These are phyloP conservation scores for Pharnaceum exiguum DNA, from an alignment of 148 eudicot species.

Conservation along the genomic window DNA sequence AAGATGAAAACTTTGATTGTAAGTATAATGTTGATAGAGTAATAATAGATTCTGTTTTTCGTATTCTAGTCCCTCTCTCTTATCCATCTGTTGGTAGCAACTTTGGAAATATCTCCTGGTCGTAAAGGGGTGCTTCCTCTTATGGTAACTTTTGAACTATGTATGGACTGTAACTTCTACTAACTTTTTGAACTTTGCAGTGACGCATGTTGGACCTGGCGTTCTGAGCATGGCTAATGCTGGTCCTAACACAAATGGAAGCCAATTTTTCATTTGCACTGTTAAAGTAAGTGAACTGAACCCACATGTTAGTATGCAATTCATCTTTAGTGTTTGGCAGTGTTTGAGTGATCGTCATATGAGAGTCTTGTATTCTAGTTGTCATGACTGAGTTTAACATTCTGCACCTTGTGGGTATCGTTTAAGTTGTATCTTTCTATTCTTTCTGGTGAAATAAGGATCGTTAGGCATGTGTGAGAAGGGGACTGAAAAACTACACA, in stretches of 20 bases:
- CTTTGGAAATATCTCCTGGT: not conserved
- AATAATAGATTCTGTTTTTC: not conserved
- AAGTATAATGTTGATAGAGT: conserved; percentile 11
- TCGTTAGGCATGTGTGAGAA: no score
- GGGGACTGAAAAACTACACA: no score
- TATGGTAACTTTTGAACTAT: not conserved
- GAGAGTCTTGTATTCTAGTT: no score
- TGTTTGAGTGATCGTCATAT: no score
- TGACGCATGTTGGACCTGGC: conserved; percentile 57
- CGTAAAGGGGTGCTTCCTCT: not conserved
- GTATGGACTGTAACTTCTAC: not conserved
- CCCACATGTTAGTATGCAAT: no score
- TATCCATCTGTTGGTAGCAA: not conserved
- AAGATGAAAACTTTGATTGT: conserved; percentile 50
- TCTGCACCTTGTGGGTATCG: no score
- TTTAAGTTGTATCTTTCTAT: no score
- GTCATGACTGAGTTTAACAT: no score
- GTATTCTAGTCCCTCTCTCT: no score
- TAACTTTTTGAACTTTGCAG: conserved; percentile 16
- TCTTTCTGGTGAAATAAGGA: no score
- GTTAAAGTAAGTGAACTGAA: conserved; percentile 24
- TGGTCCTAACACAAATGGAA: conserved; percentile 56
- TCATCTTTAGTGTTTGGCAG: no score
- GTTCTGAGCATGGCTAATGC: conserved; percentile 67
- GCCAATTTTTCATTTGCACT: conserved; percentile 64